These are phyloP conservation scores for Coniochaeta sp. DNA, from an alignment of 2,329 filamentous ascomycete species.

Conservation along the genomic window DNA sequence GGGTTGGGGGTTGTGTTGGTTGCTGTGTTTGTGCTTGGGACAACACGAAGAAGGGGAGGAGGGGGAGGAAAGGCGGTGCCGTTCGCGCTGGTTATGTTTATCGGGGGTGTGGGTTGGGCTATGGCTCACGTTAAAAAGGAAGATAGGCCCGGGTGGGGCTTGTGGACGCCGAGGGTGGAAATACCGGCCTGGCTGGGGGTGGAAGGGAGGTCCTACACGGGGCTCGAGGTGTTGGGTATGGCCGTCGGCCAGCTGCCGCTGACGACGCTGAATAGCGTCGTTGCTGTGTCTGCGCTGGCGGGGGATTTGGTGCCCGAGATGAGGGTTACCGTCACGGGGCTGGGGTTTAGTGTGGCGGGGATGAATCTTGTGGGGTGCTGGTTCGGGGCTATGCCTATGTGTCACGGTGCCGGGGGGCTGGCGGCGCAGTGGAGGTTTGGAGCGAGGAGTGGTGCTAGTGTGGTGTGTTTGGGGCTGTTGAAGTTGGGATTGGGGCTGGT, in stretches of 20 bases:
- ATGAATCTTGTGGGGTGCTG: slow-evolving; percentile 85
- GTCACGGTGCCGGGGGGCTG: slow-evolving; percentile 85
- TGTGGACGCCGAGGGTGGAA: neutral
- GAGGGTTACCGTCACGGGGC: slow-evolving; percentile 56
- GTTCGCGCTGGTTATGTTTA: slow-evolving; percentile 52
- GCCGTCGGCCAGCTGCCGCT: slow-evolving; percentile 83
- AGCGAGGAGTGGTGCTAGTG: slow-evolving; percentile 76
- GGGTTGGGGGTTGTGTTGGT: slow-evolving; percentile 63
- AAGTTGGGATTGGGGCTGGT: slow-evolving; percentile 73
- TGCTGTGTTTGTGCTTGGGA: slow-evolving; percentile 30
- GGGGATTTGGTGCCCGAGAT: slow-evolving; percentile 67
- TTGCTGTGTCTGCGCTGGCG: slow-evolving; percentile 77
- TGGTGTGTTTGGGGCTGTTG: slow-evolving; percentile 69
- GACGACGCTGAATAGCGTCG: slow-evolving; percentile 86
- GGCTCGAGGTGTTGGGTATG: slow-evolving; percentile 37
- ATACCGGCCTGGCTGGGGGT: neutral
- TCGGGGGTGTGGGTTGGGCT: slow-evolving; percentile 49
- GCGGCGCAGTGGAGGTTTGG: slow-evolving; percentile 91
- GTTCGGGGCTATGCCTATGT: slow-evolving; percentile 94
- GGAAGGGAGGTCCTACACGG: neutral
- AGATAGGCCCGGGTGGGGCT: neutral
- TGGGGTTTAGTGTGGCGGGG: slow-evolving; percentile 72
- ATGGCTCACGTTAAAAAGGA: neutral
- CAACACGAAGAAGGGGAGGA: neutral
- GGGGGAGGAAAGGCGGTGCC: neutral